Percentiles rank a stretch among this genome's conserved stretches.
Evolutionary conservation across 2,329 filamentous ascomycete species (phyloP).

Genomic region (Pseudogymnoascus sp.): DNA sequence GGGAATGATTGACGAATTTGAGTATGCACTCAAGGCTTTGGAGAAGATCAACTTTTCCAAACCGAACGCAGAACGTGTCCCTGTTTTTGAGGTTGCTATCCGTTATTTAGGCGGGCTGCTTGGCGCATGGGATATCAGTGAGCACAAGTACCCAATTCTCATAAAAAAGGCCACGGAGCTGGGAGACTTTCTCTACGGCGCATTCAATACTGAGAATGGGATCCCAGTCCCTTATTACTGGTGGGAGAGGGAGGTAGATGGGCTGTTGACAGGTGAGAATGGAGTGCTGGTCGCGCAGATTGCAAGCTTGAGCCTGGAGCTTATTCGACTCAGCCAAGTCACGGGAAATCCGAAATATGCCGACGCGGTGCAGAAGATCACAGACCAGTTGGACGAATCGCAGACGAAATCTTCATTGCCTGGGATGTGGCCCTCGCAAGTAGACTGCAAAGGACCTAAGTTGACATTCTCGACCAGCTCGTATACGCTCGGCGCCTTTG

Average conservation of each 20-base stretch:
- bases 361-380: constrained; percentile 67
- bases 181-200: constrained; percentile 58
- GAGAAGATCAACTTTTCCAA: constrained; percentile 52
- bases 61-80: constrained; percentile 12
- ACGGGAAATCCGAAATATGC: constrained; percentile 63
- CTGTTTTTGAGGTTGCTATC: constrained; percentile 20
- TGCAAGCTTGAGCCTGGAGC: constrained; percentile 51
- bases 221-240: constrained; percentile 75
- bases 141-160: constrained; percentile 25
- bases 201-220: constrained; percentile 77
- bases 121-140: constrained; percentile 12
- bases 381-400: constrained; percentile 56
- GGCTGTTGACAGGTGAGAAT: constrained; percentile 8
- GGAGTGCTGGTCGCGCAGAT: constrained; percentile 9
- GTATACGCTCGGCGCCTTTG: constrained; percentile 39
- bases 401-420: constrained; percentile 64
- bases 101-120: constrained; percentile 19
- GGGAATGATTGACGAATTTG: constrained; percentile 66
- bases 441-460: constrained; percentile 49
- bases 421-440: constrained; percentile 63
- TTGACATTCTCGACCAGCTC: constrained; percentile 27
- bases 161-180: constrained; percentile 60
- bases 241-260: constrained; percentile 46
- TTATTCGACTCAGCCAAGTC: constrained; percentile 61
- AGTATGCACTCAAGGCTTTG: constrained; percentile 61